Evolutionary conservation across 2,329 filamentous ascomycete genomes (phyloP), one percentile per base, ranked within the genome.

Genomic region (Phyllosticta ampelicida): DNA sequence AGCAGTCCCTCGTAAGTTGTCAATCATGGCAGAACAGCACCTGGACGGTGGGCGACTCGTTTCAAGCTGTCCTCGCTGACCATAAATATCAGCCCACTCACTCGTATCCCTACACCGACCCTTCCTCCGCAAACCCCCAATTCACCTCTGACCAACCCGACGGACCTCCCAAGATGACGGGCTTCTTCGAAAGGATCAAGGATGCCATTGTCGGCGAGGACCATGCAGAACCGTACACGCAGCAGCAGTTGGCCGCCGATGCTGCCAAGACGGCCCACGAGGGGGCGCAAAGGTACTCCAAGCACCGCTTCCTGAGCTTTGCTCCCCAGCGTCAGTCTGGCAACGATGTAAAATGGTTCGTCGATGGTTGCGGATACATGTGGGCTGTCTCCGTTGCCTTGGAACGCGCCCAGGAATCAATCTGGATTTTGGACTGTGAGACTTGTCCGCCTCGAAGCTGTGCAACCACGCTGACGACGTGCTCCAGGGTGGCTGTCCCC

Each of bases 311-410:
- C 65, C 72, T 77, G 53, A 81, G 79, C 60, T 95, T 95, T 74
- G 87, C 87, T 1, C 84, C 87, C 0, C 80, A 85, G 66, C 81
- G 87, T 19, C 80, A 81, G 29, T 44, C 36, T 20, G 86, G 86
- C 59, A 86, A 90, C 67, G 77, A 84, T 62, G 84, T 82, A 62
- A 95, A 95, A 77, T 95, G 90, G 89, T 91, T 87, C 71, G 87
- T 94, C 18, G 89, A 94, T 68, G 89, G 86, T 6, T 89, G 86
- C 68, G 83, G 84, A 9, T 94, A 95, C 70, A 90, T 95, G 75
- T 90, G 85, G 79, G 90, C 90, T 13, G 87, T 95, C 1, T 89
- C 86, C 26, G 77, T 86, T 62, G 90, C 90, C 1, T 74, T 95
- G 54, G 86, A 94, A 73, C 84, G 82, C 66, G 90, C 90, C 2